Evolutionary conservation across 768 basidiomycete species (phyloP).

Genomic region (Hortiboletus campestris): DNA sequence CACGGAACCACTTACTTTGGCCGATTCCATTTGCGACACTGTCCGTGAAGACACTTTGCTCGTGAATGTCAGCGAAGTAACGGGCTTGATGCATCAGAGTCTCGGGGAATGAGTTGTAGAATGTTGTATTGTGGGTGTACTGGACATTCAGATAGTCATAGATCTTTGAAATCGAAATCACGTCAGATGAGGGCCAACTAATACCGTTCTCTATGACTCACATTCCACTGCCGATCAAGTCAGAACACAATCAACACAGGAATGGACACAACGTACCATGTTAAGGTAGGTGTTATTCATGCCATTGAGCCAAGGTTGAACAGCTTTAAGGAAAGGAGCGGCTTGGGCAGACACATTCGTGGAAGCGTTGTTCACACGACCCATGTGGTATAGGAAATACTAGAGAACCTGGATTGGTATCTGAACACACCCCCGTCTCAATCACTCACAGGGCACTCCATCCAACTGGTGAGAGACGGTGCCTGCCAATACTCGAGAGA

Average conservation of each 20-base stretch:
- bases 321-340: conserved; percentile 59
- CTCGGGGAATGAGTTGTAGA: conserved; percentile 67
- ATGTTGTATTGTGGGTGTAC: conserved; percentile 78
- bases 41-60: conserved; percentile 71
- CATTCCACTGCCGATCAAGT: conserved; percentile 60
- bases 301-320: conserved; percentile 68
- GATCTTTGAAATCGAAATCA: conserved; percentile 41
- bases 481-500: conserved; percentile 55
- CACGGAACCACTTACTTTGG: conserved; percentile 54
- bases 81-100: conserved; percentile 70
- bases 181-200: neutral
- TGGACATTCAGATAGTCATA: conserved; percentile 77
- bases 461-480: conserved; percentile 80
- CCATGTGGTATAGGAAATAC: conserved; percentile 29
- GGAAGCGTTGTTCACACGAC: conserved; percentile 42
- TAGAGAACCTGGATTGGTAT: neutral
- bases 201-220: conserved; percentile 34
- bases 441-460: conserved; percentile 46
- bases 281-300: conserved; percentile 62
- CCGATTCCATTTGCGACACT: conserved; percentile 58
- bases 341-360: conserved; percentile 51
- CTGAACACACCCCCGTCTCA: neutral
- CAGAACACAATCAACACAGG: conserved; percentile 3
- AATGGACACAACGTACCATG: conserved; percentile 45
- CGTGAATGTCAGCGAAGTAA: conserved; percentile 73